Evolutionary conservation across 2,329 filamentous ascomycete genomes (phyloP).

Genomic region (Colletotrichum brevisporum): DNA sequence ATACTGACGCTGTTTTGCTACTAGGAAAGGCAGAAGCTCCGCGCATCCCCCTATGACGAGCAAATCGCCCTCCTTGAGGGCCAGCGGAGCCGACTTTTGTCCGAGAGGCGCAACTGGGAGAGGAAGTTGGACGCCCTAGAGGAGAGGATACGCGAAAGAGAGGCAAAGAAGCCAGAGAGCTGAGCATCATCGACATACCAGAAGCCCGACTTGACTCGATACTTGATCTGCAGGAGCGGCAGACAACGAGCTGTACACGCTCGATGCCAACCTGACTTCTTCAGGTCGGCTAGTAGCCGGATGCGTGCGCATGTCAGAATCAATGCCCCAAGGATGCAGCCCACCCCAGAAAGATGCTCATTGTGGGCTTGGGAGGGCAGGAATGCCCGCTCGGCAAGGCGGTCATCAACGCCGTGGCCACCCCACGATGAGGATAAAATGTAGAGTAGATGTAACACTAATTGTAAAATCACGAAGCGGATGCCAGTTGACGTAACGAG

Average conservation of each 20-base stretch:
- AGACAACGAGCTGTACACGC: neutral
- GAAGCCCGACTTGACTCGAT: neutral
- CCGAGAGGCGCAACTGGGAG: conserved; percentile 57
- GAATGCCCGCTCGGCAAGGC: no score
- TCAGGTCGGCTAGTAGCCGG: no score
- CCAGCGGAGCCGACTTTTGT: conserved; percentile 56
- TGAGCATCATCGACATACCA: neutral
- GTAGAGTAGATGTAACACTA: neutral
- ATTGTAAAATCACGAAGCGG: neutral
- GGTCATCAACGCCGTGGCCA: no score
- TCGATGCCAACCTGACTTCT: neutral
- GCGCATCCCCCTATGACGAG: conserved; percentile 56
- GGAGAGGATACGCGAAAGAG: conserved; percentile 55
- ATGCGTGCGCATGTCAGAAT: no score
- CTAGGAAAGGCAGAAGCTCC: conserved; percentile 54
- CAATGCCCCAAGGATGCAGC: no score
- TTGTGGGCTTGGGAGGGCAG: no score
- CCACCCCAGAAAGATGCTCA: no score
- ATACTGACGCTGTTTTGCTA: neutral
- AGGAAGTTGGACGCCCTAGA: conserved; percentile 58
- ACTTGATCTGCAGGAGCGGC: neutral
- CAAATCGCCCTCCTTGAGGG: conserved; percentile 61
- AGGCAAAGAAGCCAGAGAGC: conserved; percentile 42
- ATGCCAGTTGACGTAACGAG: conserved; percentile 14
- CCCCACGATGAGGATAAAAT: no score